A percentile compares a stretch with the other conserved stretches of the same genome.
Conservation (phyloP, 2,329 filamentous ascomycete genomes). For the Talaromyces sp. region DNA sequence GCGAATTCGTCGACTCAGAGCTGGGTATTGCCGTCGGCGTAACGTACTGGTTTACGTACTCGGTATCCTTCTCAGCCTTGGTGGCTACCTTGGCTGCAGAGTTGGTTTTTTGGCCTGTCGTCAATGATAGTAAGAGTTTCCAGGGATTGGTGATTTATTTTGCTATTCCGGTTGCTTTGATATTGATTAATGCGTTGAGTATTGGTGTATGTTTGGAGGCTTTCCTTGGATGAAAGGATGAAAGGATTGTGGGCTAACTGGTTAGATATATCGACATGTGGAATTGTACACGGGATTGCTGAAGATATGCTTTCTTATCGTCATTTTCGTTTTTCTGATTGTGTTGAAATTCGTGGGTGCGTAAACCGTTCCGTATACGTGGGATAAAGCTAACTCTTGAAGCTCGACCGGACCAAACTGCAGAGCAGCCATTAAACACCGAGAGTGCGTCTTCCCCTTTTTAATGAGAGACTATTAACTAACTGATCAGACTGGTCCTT, state of each 20-base stretch:
- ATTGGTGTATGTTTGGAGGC: slow-evolving; percentile 8
- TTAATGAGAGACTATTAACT: not conserved
- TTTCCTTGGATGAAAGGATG: too few relatives aligned
- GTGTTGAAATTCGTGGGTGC: slow-evolving; percentile 10
- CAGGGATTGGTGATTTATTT: slow-evolving; percentile 22
- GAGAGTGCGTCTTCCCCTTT: not conserved
- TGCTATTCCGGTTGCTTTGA: slow-evolving; percentile 19
- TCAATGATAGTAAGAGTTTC: slow-evolving; percentile 18
- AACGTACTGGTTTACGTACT: slow-evolving; percentile 34
- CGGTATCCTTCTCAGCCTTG: slow-evolving; percentile 26
- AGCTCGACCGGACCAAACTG: not conserved
- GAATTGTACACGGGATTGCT: slow-evolving; percentile 6
- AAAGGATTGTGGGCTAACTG: not conserved
- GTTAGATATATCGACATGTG: slow-evolving; percentile 9
- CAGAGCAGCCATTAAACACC: not conserved
- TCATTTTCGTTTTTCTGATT: slow-evolving; percentile 13
- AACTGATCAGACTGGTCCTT: slow-evolving; percentile 14
- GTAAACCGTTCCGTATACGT: not conserved
- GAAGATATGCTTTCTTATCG: slow-evolving; percentile 7
- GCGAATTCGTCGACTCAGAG: slow-evolving; percentile 34
- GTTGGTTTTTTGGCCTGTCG: slow-evolving; percentile 23
- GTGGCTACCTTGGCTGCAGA: slow-evolving; percentile 25
- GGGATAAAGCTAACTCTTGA: not conserved
- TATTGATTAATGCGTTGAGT: slow-evolving; percentile 14
- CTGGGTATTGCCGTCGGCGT: slow-evolving; percentile 32